Percentiles rank a stretch among this genome's conserved stretches.
Conservation (phyloP, 768 basidiomycete species). For the Pisolithus marmoratus region DNA sequence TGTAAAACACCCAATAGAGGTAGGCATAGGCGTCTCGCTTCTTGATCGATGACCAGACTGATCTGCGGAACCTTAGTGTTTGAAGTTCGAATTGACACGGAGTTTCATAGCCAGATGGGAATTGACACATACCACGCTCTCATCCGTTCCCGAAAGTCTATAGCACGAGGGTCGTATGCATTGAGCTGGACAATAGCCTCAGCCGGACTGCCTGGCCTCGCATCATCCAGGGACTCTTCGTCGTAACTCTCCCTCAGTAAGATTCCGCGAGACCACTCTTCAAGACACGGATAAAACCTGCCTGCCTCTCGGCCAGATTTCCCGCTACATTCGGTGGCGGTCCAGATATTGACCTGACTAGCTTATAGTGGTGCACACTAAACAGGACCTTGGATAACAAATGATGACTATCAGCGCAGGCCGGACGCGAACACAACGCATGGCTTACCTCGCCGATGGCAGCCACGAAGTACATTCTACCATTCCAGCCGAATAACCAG, state of each 20-base stretch:
- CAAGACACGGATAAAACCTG: conserved; percentile 56
- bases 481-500: conserved; percentile 36
- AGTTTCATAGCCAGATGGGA: background rate
- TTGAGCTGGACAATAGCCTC: conserved; percentile 56
- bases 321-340: conserved; percentile 40
- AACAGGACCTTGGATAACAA: conserved; percentile 51
- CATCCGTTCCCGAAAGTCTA: conserved; percentile 65
- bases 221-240: conserved; percentile 43
- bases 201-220: conserved; percentile 54
- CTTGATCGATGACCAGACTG: conserved; percentile 67
- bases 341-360: conserved; percentile 43
- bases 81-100: background rate
- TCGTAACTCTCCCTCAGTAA: conserved; percentile 50
- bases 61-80: conserved; percentile 57
- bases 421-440: background rate
- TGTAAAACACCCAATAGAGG: conserved; percentile 83
- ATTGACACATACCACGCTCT: conserved; percentile 42
- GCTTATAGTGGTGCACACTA: conserved; percentile 55
- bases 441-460: conserved; percentile 55
- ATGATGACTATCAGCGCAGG: background rate
- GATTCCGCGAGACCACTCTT: conserved; percentile 57
- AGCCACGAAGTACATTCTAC: conserved; percentile 37
- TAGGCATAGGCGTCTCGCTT: conserved; percentile 61
- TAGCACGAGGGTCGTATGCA: conserved; percentile 59
- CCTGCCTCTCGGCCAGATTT: conserved; percentile 51